Evolutionary conservation across 1,139 yeast species (phyloP).

Genomic region (Debaryomyces fabryi): DNA sequence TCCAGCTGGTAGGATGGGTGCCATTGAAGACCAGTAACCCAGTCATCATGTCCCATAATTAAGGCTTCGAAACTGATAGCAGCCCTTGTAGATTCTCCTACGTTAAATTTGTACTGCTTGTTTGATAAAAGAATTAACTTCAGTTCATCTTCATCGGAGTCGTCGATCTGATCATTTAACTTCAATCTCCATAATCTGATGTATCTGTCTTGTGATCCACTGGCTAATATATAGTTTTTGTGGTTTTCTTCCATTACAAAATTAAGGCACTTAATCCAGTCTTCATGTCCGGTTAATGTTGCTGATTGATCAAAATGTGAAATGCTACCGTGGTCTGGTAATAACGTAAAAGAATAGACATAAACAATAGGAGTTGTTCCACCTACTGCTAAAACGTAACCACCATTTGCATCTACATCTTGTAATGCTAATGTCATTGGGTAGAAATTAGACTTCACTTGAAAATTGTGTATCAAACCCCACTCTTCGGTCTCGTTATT

Average conservation of each 20-base stretch:
- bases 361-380: conserved; percentile 70
- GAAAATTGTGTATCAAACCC: conserved; percentile 34
- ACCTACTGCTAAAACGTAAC: conserved; percentile 71
- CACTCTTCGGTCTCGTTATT: conserved; percentile 21
- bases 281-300: conserved; percentile 82
- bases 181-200: conserved; percentile 82
- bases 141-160: conserved; percentile 56
- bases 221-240: conserved; percentile 65
- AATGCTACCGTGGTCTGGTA: conserved; percentile 12
- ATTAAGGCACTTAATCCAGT: conserved; percentile 81
- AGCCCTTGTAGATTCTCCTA: conserved; percentile 37
- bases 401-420: conserved; percentile 34
- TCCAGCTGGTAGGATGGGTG: conserved; percentile 42
- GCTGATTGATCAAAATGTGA: conserved; percentile 45
- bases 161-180: conserved; percentile 58
- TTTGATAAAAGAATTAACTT: conserved; percentile 61
- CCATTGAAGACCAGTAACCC: conserved; percentile 91
- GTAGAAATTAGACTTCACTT: conserved; percentile 53
- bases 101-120: conserved; percentile 60
- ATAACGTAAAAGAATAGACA: conserved; percentile 51
- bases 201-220: conserved; percentile 89
- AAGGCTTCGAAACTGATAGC: conserved; percentile 87
- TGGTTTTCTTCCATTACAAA: conserved; percentile 54
- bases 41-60: conserved; percentile 97
- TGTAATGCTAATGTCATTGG: conserved; percentile 67